These are phyloP conservation scores for Bimuria novae-zelandiae DNA, from an alignment of 2,329 filamentous ascomycete species.

Conservation along the genomic window DNA sequence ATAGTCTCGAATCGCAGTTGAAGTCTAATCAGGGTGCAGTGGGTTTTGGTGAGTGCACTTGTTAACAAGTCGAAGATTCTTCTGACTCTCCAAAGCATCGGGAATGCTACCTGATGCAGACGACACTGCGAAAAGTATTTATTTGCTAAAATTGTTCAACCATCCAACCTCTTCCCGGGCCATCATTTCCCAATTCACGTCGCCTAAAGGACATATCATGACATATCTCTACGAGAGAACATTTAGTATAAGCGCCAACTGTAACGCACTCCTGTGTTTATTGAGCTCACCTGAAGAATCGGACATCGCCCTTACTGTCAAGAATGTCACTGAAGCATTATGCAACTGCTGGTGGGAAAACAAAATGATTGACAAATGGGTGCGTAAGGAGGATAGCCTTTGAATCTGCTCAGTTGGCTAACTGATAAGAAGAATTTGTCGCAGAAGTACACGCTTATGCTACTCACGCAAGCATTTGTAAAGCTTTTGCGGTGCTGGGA, in stretches of 20 bases:
- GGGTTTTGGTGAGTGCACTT: slow-evolving; percentile 13
- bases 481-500: too few species aligned
- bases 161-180: neutral
- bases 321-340: neutral
- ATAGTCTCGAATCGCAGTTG: too few species aligned
- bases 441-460: too few species aligned
- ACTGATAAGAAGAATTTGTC: too few species aligned
- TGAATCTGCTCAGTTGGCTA: too few species aligned
- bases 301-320: neutral
- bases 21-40: slow-evolving; percentile 2
- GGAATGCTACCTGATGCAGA: slow-evolving; percentile 12
- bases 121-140: slow-evolving; percentile 17
- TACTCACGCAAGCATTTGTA: too few species aligned
- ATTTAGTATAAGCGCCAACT: neutral
- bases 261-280: neutral
- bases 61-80: neutral
- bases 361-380: neutral
- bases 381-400: neutral
- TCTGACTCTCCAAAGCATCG: slow-evolving; percentile 1
- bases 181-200: too few species aligned
- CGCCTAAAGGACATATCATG: too few species aligned
- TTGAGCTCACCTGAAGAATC: neutral
- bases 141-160: neutral
- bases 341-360: neutral
- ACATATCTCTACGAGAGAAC: neutral